phyloP scores from a whole-genome alignment of 1,139 yeast species.

The Blastobotrys petasosporus region DNA sequence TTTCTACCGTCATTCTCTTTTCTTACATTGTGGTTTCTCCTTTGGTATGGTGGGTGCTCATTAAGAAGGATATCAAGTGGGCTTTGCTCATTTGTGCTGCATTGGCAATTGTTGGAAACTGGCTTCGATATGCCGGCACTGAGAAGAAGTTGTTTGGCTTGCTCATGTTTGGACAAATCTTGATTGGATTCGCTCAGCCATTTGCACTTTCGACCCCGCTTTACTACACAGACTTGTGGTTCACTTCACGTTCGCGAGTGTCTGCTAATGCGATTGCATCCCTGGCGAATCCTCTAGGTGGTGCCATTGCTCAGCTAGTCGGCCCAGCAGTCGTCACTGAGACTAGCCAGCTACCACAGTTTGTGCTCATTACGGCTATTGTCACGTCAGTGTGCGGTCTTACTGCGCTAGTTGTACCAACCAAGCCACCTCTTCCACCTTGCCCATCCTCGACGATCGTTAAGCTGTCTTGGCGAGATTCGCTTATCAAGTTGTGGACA shows the following conservation, averaged over 20 bases:
- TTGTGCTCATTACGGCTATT: conserved; percentile 29
- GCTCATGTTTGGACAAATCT: conserved; percentile 33
- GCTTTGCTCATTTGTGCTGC: conserved; percentile 27
- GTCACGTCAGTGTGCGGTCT: conserved; percentile 26
- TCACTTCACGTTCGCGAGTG: conserved; percentile 32
- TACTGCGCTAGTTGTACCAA: conserved; percentile 25
- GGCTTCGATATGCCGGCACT: conserved; percentile 34
- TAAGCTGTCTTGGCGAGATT: conserved; percentile 25
- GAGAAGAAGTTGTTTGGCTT: conserved; percentile 25
- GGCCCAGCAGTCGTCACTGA: conserved; percentile 33
- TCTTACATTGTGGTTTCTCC: conserved; percentile 31
- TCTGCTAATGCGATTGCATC: conserved; percentile 36
- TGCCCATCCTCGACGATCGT: conserved; percentile 31
- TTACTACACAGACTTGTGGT: conserved; percentile 35
- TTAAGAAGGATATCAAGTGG: conserved; percentile 21
- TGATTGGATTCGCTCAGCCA: conserved; percentile 36
- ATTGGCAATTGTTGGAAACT: conserved; percentile 29
- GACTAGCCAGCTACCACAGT: conserved; percentile 24
- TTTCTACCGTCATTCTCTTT: conserved; percentile 32
- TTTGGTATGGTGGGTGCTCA: conserved; percentile 24
- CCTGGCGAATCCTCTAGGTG: conserved; percentile 35
- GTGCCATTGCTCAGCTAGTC: conserved; percentile 36
- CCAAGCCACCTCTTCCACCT: conserved; percentile 29
- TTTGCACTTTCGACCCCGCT: conserved; percentile 33
- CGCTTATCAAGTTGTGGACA: conserved; percentile 21